These are phyloP conservation scores for Sugiyamaella castrensis DNA, from an alignment of 1,139 yeast species.

Conservation along the genomic window DNA sequence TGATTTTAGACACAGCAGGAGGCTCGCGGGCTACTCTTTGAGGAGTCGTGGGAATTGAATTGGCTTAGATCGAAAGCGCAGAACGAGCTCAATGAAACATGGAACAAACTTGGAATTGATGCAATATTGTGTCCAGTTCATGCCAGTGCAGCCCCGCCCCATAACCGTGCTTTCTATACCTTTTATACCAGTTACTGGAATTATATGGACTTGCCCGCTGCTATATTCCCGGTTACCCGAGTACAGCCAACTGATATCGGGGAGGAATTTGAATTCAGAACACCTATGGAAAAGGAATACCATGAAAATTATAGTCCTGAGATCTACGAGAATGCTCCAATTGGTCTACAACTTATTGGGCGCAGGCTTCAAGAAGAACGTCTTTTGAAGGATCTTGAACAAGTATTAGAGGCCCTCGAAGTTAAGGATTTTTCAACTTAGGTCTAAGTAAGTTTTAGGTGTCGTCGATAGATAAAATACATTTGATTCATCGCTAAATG, in stretches of 20 bases:
- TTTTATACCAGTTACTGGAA: background rate
- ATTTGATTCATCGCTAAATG: too few relatives aligned
- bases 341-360: background rate
- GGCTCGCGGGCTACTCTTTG: background rate
- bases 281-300: background rate
- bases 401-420: too few relatives aligned
- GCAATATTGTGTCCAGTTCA: background rate
- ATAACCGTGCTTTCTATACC: background rate
- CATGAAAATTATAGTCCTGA: background rate
- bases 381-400: background rate
- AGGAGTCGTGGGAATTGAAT: background rate
- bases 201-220: background rate
- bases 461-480: too few relatives aligned
- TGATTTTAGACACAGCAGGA: background rate
- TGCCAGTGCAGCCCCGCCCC: background rate
- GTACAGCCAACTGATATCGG: too few relatives aligned
- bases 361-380: background rate
- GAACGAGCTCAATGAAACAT: background rate
- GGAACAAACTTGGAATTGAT: background rate
- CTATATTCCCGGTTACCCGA: background rate
- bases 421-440: too few relatives aligned
- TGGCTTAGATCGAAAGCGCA: background rate
- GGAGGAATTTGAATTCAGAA: too few relatives aligned
- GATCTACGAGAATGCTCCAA: background rate
- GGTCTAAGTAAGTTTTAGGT: too few relatives aligned